These are phyloP conservation scores for Nakaseomyces nivariensis DNA, from an alignment of 1,139 yeast genomes.

Conservation along the genomic window DNA sequence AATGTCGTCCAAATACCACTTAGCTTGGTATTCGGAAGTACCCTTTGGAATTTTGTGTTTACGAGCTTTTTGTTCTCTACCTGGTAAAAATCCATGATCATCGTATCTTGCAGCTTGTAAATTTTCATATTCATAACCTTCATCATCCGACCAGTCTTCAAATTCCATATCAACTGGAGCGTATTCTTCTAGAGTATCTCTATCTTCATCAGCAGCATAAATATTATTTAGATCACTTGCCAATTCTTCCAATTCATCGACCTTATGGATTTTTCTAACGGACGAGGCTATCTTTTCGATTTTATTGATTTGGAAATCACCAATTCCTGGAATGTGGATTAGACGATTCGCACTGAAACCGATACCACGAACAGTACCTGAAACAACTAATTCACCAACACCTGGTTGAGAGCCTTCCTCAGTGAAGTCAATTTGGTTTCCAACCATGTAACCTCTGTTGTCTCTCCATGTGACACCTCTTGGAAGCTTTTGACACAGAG, in stretches of 20 bases:
- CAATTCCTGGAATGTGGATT: slow-evolving; percentile 79
- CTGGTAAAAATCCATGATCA: slow-evolving; percentile 51
- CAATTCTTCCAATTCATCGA: slow-evolving; percentile 11
- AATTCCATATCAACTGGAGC: slow-evolving; percentile 46
- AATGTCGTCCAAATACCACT: slow-evolving; percentile 74
- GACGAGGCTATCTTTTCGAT: slow-evolving; percentile 42
- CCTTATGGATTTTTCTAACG: slow-evolving; percentile 11
- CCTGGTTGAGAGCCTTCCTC: slow-evolving; percentile 23
- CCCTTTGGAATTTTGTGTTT: slow-evolving; percentile 63
- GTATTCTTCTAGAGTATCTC: slow-evolving; percentile 59
- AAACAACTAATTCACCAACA: slow-evolving; percentile 42
- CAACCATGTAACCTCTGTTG: slow-evolving; percentile 73
- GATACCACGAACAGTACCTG: slow-evolving; percentile 79
- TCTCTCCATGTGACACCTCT: slow-evolving; percentile 88
- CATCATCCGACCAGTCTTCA: slow-evolving; percentile 39
- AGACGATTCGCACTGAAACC: slow-evolving; percentile 72
- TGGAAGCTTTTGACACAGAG: slow-evolving; percentile 78
- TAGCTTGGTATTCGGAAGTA: slow-evolving; percentile 86
- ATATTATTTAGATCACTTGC: slow-evolving; percentile 17
- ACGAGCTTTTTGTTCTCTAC: slow-evolving; percentile 32
- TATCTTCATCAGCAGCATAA: slow-evolving; percentile 41
- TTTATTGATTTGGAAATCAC: slow-evolving; percentile 72
- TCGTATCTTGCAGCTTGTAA: slow-evolving; percentile 58
- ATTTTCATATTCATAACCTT: slow-evolving; percentile 36
- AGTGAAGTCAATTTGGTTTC: slow-evolving; percentile 51